Evolutionary conservation across 768 basidiomycete species (phyloP).

Genomic region (Auricularia cornea): DNA sequence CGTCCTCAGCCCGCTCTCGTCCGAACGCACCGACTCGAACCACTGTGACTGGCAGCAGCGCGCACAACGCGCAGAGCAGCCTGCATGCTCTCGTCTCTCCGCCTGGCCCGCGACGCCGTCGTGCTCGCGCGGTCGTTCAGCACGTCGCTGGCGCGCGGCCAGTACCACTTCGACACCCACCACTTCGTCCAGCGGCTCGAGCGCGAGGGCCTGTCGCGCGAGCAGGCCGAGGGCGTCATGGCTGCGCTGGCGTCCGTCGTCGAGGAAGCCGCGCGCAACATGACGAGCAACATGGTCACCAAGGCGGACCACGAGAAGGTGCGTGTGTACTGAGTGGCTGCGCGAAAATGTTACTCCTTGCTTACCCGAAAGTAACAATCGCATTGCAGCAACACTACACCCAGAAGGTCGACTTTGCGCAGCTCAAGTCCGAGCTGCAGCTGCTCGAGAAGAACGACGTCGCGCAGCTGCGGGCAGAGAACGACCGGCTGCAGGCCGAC

Average conservation of each 20-base stretch:
- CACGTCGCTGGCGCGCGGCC: background rate
- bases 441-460: conserved; percentile 96
- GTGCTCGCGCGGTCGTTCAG: background rate
- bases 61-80: too few relatives aligned
- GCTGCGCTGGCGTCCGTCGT: conserved; percentile 94
- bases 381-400: conserved; percentile 74
- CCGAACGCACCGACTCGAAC: too few relatives aligned
- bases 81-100: background rate
- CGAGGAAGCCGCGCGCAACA: conserved; percentile 91
- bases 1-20: too few relatives aligned
- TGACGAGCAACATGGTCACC: conserved; percentile 94
- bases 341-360: too few relatives aligned
- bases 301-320: conserved; percentile 97
- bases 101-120: background rate
- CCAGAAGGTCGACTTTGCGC: conserved; percentile 94
- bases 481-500: conserved; percentile 84
- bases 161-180: conserved; percentile 83
- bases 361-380: too few relatives aligned
- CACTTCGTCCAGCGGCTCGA: conserved; percentile 89
- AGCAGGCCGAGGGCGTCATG: conserved; percentile 97
- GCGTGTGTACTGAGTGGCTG: too few relatives aligned
- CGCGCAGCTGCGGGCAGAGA: conserved; percentile 91
- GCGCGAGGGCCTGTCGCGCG: conserved; percentile 77
- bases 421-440: conserved; percentile 92
- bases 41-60: too few relatives aligned